Percentiles rank a stretch among this genome's conserved stretches.
Evolutionary conservation across 1,284 basidiomycete genomes (phyloP).

Genomic region (Anthracocystis panici-leucophaei): DNA sequence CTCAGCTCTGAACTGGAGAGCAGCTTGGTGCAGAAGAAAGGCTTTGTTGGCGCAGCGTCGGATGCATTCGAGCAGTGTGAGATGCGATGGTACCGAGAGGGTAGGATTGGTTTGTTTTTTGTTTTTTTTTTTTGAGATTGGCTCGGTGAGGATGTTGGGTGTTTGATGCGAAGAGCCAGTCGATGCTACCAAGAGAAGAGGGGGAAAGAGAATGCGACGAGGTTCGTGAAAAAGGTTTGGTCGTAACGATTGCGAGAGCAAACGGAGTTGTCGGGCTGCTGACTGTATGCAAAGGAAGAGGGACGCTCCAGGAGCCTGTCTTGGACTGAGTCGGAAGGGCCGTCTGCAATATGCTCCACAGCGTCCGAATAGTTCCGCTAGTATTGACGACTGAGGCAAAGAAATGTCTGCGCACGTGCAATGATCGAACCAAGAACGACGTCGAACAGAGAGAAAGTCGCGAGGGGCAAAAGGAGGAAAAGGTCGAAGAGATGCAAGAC

Average conservation of each 20-base stretch:
- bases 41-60: conserved; percentile 1
- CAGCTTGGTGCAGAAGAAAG: neutral
- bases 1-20: neutral
- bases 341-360: neutral
- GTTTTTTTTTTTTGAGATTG: neutral
- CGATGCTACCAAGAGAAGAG: neutral
- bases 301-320: neutral
- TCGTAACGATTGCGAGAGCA: neutral
- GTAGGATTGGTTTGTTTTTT: neutral
- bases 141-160: too few species aligned
- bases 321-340: conserved; percentile 2
- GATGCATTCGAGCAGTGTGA: conserved; percentile 4
- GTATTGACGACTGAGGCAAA: conserved; percentile 1
- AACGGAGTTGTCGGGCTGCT: neutral
- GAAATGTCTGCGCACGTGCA: neutral
- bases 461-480: neutral
- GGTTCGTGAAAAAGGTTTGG: neutral
- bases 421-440: neutral
- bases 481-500: neutral
- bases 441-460: neutral
- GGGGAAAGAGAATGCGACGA: neutral
- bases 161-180: too few species aligned
- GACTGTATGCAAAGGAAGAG: neutral
- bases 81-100: neutral
- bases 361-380: neutral